These are phyloP conservation scores for Puccinia horiana DNA, from an alignment of 1,284 basidiomycete genomes.

Conservation along the genomic window DNA sequence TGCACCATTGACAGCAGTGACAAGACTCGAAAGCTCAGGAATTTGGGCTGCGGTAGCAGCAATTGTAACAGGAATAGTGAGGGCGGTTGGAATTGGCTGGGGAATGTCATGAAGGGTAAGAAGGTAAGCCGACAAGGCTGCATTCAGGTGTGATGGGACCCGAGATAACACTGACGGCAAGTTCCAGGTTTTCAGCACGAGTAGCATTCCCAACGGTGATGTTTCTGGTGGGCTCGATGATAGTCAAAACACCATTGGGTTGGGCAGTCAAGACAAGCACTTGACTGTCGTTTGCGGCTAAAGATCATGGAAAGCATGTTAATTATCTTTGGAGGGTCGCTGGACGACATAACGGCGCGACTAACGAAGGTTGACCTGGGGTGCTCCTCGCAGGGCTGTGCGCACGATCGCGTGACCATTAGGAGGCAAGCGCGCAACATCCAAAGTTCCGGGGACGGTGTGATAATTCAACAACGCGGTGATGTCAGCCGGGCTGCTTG, in stretches of 20 bases:
- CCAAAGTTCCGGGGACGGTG: conserved; percentile 29
- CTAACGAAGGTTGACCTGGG: conserved; percentile 43
- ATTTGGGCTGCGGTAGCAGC: conserved; percentile 5
- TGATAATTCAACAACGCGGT: conserved; percentile 37
- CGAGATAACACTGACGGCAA: not conserved
- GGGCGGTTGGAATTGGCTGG: conserved; percentile 18
- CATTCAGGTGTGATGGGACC: not conserved
- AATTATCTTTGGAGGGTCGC: not conserved
- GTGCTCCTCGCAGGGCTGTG: conserved; percentile 6
- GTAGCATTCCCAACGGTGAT: conserved; percentile 32
- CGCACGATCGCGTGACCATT: conserved; percentile 36
- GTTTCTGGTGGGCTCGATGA: conserved; percentile 34
- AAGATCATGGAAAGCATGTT: not conserved
- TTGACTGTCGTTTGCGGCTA: conserved; percentile 44
- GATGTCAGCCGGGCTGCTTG: conserved; percentile 38
- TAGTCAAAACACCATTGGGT: conserved; percentile 16
- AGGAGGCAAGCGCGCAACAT: conserved; percentile 20
- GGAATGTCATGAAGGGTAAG: not conserved
- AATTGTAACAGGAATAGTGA: conserved; percentile 42
- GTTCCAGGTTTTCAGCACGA: conserved; percentile 12
- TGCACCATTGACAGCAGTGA: conserved; percentile 12
- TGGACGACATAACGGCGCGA: not conserved
- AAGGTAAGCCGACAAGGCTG: not conserved
- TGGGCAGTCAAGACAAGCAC: conserved; percentile 33
- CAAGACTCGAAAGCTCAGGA: conserved; percentile 33